Evolutionary conservation across 2,329 filamentous ascomycete species (phyloP).

Genomic region (Trichoderma sp.): DNA sequence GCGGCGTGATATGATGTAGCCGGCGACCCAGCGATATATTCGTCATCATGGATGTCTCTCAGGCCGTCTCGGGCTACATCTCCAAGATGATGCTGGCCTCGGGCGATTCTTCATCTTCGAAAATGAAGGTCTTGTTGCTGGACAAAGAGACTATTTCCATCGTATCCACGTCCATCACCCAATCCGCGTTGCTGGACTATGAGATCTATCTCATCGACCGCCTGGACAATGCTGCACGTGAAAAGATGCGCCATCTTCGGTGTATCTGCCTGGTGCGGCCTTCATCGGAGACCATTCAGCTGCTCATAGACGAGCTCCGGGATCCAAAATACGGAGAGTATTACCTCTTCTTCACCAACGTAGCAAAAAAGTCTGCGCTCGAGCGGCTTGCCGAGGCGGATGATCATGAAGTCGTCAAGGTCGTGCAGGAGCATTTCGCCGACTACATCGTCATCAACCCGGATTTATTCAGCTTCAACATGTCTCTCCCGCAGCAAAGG

Average conservation of each 20-base stretch:
- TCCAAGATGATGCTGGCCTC: conserved; percentile 82
- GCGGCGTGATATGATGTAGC: conserved; percentile 28
- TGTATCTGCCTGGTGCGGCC: conserved; percentile 93
- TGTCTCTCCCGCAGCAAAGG: conserved; percentile 71
- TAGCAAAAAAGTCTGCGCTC: conserved; percentile 93
- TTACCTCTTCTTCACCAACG: conserved; percentile 95
- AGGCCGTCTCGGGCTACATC: conserved; percentile 92
- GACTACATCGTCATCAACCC: conserved; percentile 96
- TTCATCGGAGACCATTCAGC: conserved; percentile 88
- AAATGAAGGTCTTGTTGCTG: conserved; percentile 97
- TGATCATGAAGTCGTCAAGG: conserved; percentile 93
- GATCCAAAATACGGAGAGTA: conserved; percentile 99
- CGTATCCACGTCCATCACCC: conserved; percentile 91
- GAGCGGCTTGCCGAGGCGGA: conserved; percentile 95
- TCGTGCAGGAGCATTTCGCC: conserved; percentile 93
- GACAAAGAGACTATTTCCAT: conserved; percentile 94
- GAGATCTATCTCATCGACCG: conserved; percentile 98
- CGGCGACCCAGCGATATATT: neutral
- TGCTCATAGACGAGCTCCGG: conserved; percentile 90
- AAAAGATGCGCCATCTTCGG: conserved; percentile 97
- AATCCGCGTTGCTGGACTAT: conserved; percentile 91
- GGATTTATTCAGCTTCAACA: conserved; percentile 81
- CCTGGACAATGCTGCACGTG: conserved; percentile 82
- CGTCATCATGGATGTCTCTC: conserved; percentile 83
- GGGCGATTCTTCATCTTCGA: conserved; percentile 76